Evolutionary conservation across 208 protist genomes (phyloP).

Genomic region (Trypanosoma mega): DNA sequence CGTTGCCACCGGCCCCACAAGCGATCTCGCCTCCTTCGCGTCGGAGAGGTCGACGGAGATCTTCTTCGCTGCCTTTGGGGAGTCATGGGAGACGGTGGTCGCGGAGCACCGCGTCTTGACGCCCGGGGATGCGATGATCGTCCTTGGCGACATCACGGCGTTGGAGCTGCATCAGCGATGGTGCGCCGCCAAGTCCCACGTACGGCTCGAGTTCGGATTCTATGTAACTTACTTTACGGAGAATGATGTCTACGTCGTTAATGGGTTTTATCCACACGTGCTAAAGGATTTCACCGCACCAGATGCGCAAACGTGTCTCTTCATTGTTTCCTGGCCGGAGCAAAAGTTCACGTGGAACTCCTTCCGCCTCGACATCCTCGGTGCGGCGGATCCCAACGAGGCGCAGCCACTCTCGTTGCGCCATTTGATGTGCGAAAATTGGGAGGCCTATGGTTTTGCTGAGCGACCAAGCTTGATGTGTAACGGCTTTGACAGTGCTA

Average conservation of each 20-base stretch:
- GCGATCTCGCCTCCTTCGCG: slow-evolving; percentile 31
- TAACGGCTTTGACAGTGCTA: slow-evolving; percentile 51
- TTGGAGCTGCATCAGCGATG: slow-evolving; percentile 39
- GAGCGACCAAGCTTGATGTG: slow-evolving; percentile 36
- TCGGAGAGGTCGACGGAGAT: slow-evolving; percentile 39
- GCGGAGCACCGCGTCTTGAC: slow-evolving; percentile 56
- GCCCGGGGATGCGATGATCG: slow-evolving; percentile 48
- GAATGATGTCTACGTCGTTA: slow-evolving; percentile 60
- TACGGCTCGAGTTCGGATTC: slow-evolving; percentile 38
- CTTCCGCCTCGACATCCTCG: slow-evolving; percentile 52
- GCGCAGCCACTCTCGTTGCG: slow-evolving; percentile 41
- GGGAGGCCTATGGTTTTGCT: slow-evolving; percentile 42
- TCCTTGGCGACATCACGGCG: slow-evolving; percentile 28
- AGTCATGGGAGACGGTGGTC: slow-evolving; percentile 67
- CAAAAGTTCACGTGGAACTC: slow-evolving; percentile 37
- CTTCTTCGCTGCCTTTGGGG: slow-evolving; percentile 54
- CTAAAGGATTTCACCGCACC: slow-evolving; percentile 34
- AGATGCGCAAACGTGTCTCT: slow-evolving; percentile 24
- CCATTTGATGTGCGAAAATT: slow-evolving; percentile 36
- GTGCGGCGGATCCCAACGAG: slow-evolving; percentile 45
- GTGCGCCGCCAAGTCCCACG: slow-evolving; percentile 26
- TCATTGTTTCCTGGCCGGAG: slow-evolving; percentile 54
- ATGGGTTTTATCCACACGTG: slow-evolving; percentile 74
- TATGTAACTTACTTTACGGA: slow-evolving; percentile 42
- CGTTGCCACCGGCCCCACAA: slow-evolving; percentile 40